These are phyloP conservation scores for Triadica sebifera DNA, from an alignment of 345 rosid species.

Conservation along the genomic window DNA sequence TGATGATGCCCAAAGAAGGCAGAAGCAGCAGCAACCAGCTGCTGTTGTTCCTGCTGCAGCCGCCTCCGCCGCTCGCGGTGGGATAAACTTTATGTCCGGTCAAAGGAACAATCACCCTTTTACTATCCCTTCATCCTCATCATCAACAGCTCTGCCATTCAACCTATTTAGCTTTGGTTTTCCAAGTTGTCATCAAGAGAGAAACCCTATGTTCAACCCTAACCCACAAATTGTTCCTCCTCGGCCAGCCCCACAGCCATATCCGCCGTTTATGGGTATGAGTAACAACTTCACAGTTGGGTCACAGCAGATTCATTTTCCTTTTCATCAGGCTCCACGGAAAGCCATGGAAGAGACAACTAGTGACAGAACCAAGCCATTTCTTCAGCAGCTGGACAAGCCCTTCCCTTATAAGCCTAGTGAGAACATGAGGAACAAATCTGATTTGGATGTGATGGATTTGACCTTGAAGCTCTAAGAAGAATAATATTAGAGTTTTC, in stretches of 20 bases:
- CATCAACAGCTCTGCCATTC: background rate
- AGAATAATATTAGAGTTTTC: background rate
- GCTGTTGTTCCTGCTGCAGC: background rate
- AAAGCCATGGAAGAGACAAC: background rate
- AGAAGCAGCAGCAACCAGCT: no score
- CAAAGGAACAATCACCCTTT: background rate
- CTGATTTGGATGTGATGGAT: slow-evolving; percentile 20
- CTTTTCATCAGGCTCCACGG: background rate
- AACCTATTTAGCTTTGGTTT: background rate
- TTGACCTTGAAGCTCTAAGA: slow-evolving; percentile 27
- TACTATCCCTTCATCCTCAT: background rate
- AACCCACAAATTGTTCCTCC: background rate
- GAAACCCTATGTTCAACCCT: background rate
- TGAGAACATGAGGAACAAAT: background rate
- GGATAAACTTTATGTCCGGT: background rate
- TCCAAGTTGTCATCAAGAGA: background rate
- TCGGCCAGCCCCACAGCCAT: background rate
- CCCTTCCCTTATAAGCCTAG: background rate
- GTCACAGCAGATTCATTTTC: background rate
- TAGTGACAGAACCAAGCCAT: slow-evolving; percentile 23
- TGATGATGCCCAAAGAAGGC: background rate
- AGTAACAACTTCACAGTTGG: background rate
- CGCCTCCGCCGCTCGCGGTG: background rate
- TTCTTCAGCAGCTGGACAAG: slow-evolving; percentile 21
- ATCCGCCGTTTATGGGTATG: background rate